Conservation (phyloP, 1,284 basidiomycete species). For the Agroathelia rolfsii region DNA sequence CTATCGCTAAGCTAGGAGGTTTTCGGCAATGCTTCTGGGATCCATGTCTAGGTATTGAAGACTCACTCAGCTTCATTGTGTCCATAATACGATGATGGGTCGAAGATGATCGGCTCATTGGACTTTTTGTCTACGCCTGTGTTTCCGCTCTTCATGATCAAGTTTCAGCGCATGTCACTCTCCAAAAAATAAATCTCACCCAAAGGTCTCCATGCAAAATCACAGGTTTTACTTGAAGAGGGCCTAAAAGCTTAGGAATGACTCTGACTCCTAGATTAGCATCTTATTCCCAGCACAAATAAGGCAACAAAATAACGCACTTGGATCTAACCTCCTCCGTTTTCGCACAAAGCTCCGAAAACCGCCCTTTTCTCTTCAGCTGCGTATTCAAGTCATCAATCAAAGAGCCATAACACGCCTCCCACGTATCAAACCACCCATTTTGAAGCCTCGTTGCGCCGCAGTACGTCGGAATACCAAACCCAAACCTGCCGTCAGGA, state of each 20-base stretch:
- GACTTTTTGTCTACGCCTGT: constrained; percentile 47
- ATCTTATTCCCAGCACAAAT: neutral
- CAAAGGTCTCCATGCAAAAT: constrained; percentile 84
- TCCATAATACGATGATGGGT: constrained; percentile 77
- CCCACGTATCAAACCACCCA: constrained; percentile 68
- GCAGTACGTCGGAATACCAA: constrained; percentile 71
- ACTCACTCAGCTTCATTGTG: constrained; percentile 82
- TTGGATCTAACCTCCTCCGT: constrained; percentile 45
- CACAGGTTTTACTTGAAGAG: constrained; percentile 58
- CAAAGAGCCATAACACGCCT: constrained; percentile 59
- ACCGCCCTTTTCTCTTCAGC: constrained; percentile 36
- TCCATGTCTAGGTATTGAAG: too few relatives aligned
- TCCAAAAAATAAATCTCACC: constrained; percentile 31
- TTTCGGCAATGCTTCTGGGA: too few relatives aligned
- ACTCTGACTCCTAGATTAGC: constrained; percentile 41
- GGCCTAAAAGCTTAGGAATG: constrained; percentile 62
- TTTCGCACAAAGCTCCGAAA: constrained; percentile 38
- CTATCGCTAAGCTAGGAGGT: constrained; percentile 72
- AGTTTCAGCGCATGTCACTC: constrained; percentile 10
- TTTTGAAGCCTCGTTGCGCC: constrained; percentile 71
- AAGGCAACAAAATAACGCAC: too few relatives aligned
- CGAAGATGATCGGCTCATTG: constrained; percentile 65
- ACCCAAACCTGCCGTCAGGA: constrained; percentile 59
- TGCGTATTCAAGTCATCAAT: constrained; percentile 55
- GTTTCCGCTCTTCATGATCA: constrained; percentile 52